phyloP scores from a whole-genome alignment of 208 protist species.

The Acanthamoeba polyphaga region DNA sequence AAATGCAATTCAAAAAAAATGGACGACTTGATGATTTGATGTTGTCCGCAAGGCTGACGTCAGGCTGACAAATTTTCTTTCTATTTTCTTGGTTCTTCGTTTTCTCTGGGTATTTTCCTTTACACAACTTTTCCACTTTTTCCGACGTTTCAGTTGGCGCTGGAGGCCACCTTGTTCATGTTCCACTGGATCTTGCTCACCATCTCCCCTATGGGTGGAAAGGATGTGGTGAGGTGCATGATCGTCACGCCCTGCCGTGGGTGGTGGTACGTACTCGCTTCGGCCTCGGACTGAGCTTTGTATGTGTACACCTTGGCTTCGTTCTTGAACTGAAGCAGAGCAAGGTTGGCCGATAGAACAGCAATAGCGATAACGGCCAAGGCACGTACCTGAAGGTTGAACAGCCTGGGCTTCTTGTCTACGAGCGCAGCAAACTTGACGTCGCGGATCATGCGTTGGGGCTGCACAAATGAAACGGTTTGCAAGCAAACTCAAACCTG shows the following conservation, averaged over 20 bases:
- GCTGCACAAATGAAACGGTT: background rate
- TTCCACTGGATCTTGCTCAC: background rate
- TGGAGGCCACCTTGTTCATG: conserved; percentile 21
- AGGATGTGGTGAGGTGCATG: background rate
- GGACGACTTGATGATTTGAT: background rate
- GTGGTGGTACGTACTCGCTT: conserved; percentile 30
- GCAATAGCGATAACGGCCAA: too few species aligned
- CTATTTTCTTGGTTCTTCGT: background rate
- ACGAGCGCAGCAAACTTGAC: background rate
- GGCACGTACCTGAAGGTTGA: background rate
- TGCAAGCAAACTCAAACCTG: background rate
- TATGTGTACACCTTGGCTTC: conserved; percentile 67
- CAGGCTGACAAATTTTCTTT: background rate
- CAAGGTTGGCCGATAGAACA: background rate
- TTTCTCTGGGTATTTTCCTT: background rate
- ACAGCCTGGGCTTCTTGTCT: conserved; percentile 25
- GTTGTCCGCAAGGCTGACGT: background rate
- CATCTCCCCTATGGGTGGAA: conserved; percentile 7
- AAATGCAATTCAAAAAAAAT: background rate
- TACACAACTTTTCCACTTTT: background rate
- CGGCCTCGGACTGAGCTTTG: conserved; percentile 33
- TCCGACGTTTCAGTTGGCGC: background rate
- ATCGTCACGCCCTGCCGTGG: too few species aligned
- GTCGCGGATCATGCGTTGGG: conserved; percentile 44
- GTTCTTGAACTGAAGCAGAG: background rate